Conservation (phyloP, 768 basidiomycete species). For the Harrya chromipes region DNA sequence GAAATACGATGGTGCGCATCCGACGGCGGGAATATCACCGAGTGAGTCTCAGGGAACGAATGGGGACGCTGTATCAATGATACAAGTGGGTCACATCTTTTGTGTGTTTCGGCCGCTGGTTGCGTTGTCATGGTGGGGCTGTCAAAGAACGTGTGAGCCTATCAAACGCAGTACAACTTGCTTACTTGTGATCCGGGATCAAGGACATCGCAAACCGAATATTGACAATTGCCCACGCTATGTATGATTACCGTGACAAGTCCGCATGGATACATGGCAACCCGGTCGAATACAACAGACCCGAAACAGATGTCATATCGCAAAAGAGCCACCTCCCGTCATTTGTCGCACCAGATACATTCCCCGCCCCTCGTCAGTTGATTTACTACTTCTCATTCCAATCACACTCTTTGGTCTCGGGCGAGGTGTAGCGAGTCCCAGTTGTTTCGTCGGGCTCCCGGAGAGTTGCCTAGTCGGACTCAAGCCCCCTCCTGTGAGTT, state of each 20-base stretch:
- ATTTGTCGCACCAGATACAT: slow-evolving; percentile 79
- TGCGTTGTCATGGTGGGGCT: slow-evolving; percentile 12
- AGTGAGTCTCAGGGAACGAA: not conserved
- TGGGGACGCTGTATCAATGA: not conserved
- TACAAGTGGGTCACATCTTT: too few relatives aligned
- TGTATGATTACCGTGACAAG: too few relatives aligned
- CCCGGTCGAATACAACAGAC: not conserved
- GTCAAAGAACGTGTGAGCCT: not conserved
- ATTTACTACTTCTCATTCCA: slow-evolving; percentile 61
- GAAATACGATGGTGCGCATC: not conserved
- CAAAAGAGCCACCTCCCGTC: slow-evolving; percentile 50
- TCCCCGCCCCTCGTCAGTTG: slow-evolving; percentile 60
- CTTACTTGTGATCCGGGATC: too few relatives aligned
- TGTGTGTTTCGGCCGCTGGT: not conserved
- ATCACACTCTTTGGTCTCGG: slow-evolving; percentile 78
- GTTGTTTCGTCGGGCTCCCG: slow-evolving; percentile 68
- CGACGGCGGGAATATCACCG: not conserved
- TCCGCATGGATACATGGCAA: slow-evolving; percentile 19
- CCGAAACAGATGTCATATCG: slow-evolving; percentile 15
- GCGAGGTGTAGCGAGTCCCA: slow-evolving; percentile 41
- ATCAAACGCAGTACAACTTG: not conserved
- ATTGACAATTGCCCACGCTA: slow-evolving; percentile 2
- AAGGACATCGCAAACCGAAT: slow-evolving; percentile 10
- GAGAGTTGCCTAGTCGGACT: slow-evolving; percentile 66
- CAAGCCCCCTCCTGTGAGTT: slow-evolving; percentile 64